Percentiles rank a stretch among this genome's conserved stretches.
phyloP scores from a whole-genome alignment of 2,329 filamentous ascomycete genomes.

The Colletotrichum noveboracense region DNA sequence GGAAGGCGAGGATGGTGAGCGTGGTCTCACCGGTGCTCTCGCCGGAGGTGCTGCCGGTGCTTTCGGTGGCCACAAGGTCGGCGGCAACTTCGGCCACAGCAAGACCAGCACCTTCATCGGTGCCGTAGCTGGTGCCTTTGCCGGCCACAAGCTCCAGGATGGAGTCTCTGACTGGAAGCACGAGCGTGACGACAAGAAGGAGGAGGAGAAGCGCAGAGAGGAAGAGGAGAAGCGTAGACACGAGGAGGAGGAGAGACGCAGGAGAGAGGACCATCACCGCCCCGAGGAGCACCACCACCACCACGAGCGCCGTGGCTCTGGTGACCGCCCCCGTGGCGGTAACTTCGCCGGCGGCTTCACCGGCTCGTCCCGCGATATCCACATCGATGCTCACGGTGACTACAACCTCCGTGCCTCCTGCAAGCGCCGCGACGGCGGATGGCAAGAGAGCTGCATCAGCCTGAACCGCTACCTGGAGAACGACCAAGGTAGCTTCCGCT shows the following conservation, averaged over 20 bases:
- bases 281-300: slow-evolving; percentile 18
- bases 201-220: slow-evolving; percentile 30
- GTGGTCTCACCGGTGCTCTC: slow-evolving; percentile 44
- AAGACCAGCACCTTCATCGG: slow-evolving; percentile 42
- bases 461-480: slow-evolving; percentile 41
- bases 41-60: slow-evolving; percentile 45
- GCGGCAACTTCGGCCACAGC: slow-evolving; percentile 42
- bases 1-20: slow-evolving; percentile 39
- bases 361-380: slow-evolving; percentile 37
- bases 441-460: slow-evolving; percentile 37
- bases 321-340: slow-evolving; percentile 27
- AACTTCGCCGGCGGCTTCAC: slow-evolving; percentile 32
- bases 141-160: slow-evolving; percentile 47
- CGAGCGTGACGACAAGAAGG: slow-evolving; percentile 43
- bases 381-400: slow-evolving; percentile 36
- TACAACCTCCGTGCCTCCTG: slow-evolving; percentile 39
- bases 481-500: slow-evolving; percentile 42
- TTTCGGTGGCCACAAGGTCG: slow-evolving; percentile 44
- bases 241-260: slow-evolving; percentile 33
- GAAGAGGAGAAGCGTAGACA: background rate
- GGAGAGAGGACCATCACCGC: background rate
- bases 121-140: slow-evolving; percentile 44
- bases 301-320: slow-evolving; percentile 19
- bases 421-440: slow-evolving; percentile 34
- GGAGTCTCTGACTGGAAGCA: slow-evolving; percentile 43